phyloP scores from a whole-genome alignment of 176 grass and related monocot genomes.

The Stipa capillata region DNA sequence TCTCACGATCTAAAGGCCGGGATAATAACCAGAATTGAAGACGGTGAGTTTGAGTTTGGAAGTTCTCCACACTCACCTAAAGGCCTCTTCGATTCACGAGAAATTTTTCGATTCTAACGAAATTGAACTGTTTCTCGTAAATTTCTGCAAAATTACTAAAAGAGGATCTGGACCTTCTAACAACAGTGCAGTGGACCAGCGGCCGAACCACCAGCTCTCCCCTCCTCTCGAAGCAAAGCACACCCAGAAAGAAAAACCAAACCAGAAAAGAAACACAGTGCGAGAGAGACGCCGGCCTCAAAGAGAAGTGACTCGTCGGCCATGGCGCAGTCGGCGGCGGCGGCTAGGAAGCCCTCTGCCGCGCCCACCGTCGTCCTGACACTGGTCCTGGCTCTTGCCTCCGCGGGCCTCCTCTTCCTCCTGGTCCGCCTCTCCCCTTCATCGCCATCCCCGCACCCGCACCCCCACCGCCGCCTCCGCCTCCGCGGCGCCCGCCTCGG shows the following conservation, averaged over 20 bases:
- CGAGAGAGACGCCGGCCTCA: not conserved
- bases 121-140: no score
- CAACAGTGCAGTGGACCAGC: no score
- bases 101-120: no score
- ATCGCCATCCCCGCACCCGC: slow-evolving; percentile 20
- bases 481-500: slow-evolving; percentile 41
- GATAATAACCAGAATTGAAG: no score
- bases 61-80: no score
- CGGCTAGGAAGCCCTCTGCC: slow-evolving; percentile 30
- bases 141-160: no score
- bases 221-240: no score
- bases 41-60: no score
- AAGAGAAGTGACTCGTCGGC: slow-evolving; percentile 1
- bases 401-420: slow-evolving; percentile 42
- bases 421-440: slow-evolving; percentile 45
- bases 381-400: slow-evolving; percentile 27
- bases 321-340: slow-evolving; percentile 28
- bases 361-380: slow-evolving; percentile 11
- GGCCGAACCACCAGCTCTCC: no score
- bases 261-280: not conserved
- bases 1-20: no score
- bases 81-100: no score
- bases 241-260: not conserved
- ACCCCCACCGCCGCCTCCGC: slow-evolving; percentile 68
- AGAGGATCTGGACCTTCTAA: no score